Evolutionary conservation across 345 rosid species (phyloP).

Genomic region (Toxicodendron radicans): DNA sequence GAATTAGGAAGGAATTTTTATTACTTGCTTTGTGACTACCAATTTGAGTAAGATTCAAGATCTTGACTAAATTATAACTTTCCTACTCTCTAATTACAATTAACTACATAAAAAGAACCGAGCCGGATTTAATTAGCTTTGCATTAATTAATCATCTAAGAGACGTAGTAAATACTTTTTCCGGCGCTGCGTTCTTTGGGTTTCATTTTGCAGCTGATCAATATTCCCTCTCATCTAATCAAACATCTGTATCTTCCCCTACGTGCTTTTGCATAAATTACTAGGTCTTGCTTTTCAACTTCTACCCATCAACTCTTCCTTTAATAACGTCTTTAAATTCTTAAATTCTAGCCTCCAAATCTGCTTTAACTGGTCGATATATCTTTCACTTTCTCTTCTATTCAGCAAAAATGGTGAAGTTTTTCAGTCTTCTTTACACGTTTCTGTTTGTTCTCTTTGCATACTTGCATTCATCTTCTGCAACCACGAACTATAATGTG

Average conservation of each 20-base stretch:
- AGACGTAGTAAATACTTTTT: too few species aligned
- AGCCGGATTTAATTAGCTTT: too few species aligned
- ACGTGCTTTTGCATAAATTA: too few species aligned
- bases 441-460: not conserved
- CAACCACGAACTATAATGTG: not conserved
- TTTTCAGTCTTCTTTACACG: not conserved
- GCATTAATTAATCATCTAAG: not conserved
- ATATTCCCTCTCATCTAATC: not conserved
- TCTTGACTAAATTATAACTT: too few species aligned
- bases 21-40: too few species aligned
- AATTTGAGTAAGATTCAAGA: too few species aligned
- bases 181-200: not conserved
- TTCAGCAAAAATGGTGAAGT: not conserved
- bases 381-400: not conserved
- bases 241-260: not conserved
- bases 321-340: not conserved
- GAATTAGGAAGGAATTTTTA: too few species aligned
- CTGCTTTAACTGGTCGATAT: too few species aligned
- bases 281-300: not conserved
- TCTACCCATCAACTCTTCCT: not conserved
- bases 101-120: too few species aligned
- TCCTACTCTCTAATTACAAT: too few species aligned
- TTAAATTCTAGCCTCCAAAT: too few species aligned
- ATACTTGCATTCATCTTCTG: not conserved
- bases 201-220: not conserved